Conservation (phyloP, 257 asterid species). For the Hygrophila difformis region DNA sequence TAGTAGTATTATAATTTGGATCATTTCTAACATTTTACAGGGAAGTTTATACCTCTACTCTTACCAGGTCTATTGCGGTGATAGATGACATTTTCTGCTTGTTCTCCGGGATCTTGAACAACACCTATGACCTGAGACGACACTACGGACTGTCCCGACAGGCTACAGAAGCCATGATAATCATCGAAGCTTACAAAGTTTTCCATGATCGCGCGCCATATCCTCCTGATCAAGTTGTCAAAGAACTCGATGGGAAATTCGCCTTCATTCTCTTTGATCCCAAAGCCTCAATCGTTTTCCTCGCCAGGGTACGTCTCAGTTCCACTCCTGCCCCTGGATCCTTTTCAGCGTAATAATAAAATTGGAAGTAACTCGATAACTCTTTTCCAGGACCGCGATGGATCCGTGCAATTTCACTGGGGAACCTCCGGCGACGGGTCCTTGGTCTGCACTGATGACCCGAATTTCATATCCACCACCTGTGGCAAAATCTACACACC, state of each 20-base stretch:
- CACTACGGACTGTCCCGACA: slow-evolving; percentile 54
- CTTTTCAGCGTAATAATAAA: no score
- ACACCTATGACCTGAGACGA: slow-evolving; percentile 38
- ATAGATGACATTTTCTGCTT: slow-evolving; percentile 68
- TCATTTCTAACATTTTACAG: no score
- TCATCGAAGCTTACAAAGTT: slow-evolving; percentile 52
- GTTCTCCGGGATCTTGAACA: slow-evolving; percentile 43
- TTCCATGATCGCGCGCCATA: slow-evolving; percentile 60
- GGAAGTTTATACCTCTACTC: no score
- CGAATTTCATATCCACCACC: slow-evolving; percentile 35
- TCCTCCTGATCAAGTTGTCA: slow-evolving; percentile 64
- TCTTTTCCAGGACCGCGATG: slow-evolving; percentile 47
- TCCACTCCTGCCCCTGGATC: no score
- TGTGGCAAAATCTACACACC: slow-evolving; percentile 53
- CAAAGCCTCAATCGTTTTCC: slow-evolving; percentile 40
- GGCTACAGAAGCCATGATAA: slow-evolving; percentile 48
- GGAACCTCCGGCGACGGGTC: slow-evolving; percentile 62
- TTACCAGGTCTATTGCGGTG: slow-evolving; percentile 44
- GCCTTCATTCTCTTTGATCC: slow-evolving; percentile 55
- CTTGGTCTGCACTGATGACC: slow-evolving; percentile 56
- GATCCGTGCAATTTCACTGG: slow-evolving; percentile 55
- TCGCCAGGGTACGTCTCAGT: slow-evolving; percentile 65
- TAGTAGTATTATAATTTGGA: background rate
- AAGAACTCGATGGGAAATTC: slow-evolving; percentile 52
- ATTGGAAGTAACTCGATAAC: no score